phyloP scores from a whole-genome alignment of 495 filamentous ascomycete genomes.

The Penicillium simplicissimum region DNA sequence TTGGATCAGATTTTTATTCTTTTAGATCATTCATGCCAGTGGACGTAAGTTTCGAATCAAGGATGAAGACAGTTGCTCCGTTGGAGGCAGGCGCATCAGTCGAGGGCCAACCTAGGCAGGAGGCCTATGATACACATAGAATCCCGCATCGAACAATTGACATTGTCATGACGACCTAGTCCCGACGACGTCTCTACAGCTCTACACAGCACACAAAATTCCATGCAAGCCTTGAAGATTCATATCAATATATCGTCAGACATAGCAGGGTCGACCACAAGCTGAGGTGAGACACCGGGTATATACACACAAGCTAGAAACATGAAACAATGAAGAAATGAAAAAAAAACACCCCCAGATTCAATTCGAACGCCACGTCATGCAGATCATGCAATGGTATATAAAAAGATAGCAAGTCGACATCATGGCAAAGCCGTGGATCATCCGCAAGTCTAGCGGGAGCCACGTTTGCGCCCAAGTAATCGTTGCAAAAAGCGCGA shows the following conservation, averaged over 20 bases:
- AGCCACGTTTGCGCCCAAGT: background rate
- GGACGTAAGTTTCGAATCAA: no score
- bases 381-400: conserved; percentile 5
- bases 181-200: no score
- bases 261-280: conserved; percentile 10
- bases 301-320: conserved; percentile 26
- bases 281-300: conserved; percentile 22
- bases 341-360: background rate
- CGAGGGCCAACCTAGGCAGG: no score
- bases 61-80: no score
- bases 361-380: conserved; percentile 6
- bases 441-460: background rate
- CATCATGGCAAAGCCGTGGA: conserved; percentile 1
- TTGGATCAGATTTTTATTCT: no score
- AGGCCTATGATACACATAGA: no score
- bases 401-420: conserved; percentile 13
- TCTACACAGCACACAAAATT: background rate
- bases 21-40: no score
- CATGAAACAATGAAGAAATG: conserved; percentile 12
- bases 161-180: no score
- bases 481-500: background rate
- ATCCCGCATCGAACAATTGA: no score
- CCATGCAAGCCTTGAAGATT: background rate
- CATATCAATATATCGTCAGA: background rate
- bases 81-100: no score